A percentile compares a stretch with the other conserved stretches of the same genome.
Conservation (phyloP, 192 early-diverging fungal genomes). For the Coemansia guatemalensis region DNA sequence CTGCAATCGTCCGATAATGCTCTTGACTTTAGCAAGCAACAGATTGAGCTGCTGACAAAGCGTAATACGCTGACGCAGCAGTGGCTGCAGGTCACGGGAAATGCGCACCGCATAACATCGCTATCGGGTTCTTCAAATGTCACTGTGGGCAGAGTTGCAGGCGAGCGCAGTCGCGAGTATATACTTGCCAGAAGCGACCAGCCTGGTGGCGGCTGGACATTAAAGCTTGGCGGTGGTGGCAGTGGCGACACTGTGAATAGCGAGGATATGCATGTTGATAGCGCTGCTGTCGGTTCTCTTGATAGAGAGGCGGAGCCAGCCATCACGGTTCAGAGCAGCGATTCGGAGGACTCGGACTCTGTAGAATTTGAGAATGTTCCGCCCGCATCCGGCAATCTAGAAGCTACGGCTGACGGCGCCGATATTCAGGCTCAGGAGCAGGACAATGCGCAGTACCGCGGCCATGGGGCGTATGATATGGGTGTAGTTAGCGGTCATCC, state of each 20-base stretch:
- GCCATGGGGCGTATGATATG: not conserved
- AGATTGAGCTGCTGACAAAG: conserved; percentile 81
- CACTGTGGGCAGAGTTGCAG: conserved; percentile 67
- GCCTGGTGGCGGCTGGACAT: conserved; percentile 64
- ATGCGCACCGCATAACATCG: conserved; percentile 22
- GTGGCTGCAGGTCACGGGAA: conserved; percentile 56
- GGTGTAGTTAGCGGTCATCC: not conserved
- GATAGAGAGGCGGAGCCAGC: conserved; percentile 2
- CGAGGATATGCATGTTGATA: too few relatives aligned
- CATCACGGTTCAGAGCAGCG: conserved; percentile 21
- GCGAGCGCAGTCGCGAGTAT: conserved; percentile 79
- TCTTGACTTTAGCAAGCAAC: conserved; percentile 86
- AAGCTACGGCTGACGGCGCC: too few relatives aligned
- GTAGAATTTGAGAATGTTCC: conserved; percentile 61
- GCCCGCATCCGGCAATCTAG: not conserved
- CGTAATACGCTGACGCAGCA: conserved; percentile 86
- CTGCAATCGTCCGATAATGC: conserved; percentile 65
- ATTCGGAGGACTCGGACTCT: conserved; percentile 49
- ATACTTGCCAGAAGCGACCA: conserved; percentile 84
- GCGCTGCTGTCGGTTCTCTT: too few relatives aligned
- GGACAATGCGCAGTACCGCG: too few relatives aligned
- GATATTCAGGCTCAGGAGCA: too few relatives aligned
- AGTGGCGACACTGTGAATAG: not conserved
- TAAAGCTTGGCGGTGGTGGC: conserved; percentile 36
- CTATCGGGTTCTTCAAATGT: conserved; percentile 5